Evolutionary conservation across 768 basidiomycete species (phyloP).

Genomic region (Agaricus blazei): DNA sequence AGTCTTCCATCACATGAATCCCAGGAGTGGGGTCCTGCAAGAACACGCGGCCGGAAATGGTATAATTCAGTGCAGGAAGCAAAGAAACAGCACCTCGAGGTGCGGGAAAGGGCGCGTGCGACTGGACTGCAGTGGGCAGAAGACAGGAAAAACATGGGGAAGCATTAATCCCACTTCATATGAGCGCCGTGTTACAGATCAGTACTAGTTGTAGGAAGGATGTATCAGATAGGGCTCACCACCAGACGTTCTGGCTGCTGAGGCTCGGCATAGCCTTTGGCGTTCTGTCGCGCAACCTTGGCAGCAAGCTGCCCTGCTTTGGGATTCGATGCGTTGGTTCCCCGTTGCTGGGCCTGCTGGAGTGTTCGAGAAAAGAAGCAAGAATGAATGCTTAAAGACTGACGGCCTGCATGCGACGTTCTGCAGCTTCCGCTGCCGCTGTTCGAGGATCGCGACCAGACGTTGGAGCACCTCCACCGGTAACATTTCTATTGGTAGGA

Average conservation of each 20-base stretch:
- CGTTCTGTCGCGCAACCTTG: slow-evolving; percentile 33
- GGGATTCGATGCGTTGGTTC: slow-evolving; percentile 39
- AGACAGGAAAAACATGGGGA: background rate
- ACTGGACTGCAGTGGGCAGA: background rate
- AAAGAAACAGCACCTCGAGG: slow-evolving; percentile 3
- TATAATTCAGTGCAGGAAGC: slow-evolving; percentile 7
- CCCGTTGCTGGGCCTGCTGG: slow-evolving; percentile 38
- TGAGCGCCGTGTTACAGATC: slow-evolving; percentile 3
- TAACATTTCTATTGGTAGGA: slow-evolving; percentile 3
- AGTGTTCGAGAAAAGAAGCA: slow-evolving; percentile 16
- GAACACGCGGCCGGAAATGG: slow-evolving; percentile 1
- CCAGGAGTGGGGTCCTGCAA: background rate
- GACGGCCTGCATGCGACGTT: slow-evolving; percentile 52
- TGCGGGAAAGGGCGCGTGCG: background rate
- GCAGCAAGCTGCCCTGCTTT: slow-evolving; percentile 42
- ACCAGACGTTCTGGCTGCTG: slow-evolving; percentile 34
- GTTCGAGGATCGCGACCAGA: slow-evolving; percentile 37
- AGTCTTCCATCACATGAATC: background rate
- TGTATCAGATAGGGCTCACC: slow-evolving; percentile 24
- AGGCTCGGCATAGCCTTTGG: slow-evolving; percentile 25
- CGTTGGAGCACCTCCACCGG: slow-evolving; percentile 19
- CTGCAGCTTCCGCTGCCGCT: slow-evolving; percentile 61
- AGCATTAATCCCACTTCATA: slow-evolving; percentile 13
- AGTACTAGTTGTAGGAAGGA: background rate
- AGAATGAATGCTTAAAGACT: slow-evolving; percentile 20